Evolutionary conservation across 768 basidiomycete genomes (phyloP), one percentile per base, ranked within the genome.

Genomic region (Podaxis sp.): DNA sequence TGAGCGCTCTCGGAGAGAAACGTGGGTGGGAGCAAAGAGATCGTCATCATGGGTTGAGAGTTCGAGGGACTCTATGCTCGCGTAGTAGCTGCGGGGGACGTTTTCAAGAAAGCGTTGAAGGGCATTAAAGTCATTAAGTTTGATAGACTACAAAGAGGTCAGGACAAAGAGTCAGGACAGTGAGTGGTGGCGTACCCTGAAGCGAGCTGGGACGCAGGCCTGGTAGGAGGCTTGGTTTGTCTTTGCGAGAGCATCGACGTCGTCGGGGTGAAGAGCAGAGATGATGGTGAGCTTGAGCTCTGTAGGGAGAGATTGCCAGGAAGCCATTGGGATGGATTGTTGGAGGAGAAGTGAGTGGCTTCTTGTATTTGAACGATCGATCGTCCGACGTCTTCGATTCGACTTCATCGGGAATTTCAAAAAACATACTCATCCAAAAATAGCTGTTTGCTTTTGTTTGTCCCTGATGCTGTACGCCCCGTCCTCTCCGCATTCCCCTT

Each of bases 241-340:
- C 15, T 70, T 67, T 17, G 89, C 77, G 64, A 90, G 77, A 0
- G 80, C 70, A 24, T 77, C 73, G 38, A 84, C 72, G 62, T 84
- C 83, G 64, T 69, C 61, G 22, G 70, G 66, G 52, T 78, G 79
- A 65, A 90, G 81, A 63, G 73, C 70, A 49, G 78, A 81, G 52
- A 87, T 73, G 71, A 92, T 68, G 28, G 82, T 75, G 67, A 87
- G 79, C 74, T 84, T 85, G 72, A 92, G 84, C 66, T 92, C 90
- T 0, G 77, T 76, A 51, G 90, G 90, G 66, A 92, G 86, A 24
- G 72, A 55, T 64, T 78, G 68, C 89, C 89, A 90, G 67, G 75
- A 68, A 58, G 64, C 30, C 64, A 67, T 65, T 66, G 65, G 61
- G 63, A 49, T 62, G 55, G 42, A n/a, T 17, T 33, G 8, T 64